Conservation (phyloP, 2,329 filamentous ascomycete species). For the Fusarium sulawesiense region DNA sequence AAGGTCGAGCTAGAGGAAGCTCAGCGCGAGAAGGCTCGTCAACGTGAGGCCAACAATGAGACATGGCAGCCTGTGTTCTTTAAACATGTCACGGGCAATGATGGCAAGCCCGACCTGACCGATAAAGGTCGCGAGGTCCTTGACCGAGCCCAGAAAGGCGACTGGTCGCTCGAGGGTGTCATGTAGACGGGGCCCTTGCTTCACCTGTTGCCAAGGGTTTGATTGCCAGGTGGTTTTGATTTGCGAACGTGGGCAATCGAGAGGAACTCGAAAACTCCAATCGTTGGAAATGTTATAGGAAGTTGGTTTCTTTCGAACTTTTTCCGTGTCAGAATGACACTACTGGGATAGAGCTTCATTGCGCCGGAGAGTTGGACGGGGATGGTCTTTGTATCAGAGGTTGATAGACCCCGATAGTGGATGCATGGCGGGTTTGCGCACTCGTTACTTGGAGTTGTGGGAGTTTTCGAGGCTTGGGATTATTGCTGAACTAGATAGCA, state of each 20-base stretch:
- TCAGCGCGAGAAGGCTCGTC: constrained; percentile 85
- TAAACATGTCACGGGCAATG: constrained; percentile 67
- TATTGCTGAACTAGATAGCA: constrained; percentile 38
- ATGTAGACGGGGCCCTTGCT: constrained; percentile 15
- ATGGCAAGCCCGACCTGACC: constrained; percentile 66
- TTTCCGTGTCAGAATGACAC: constrained; percentile 42
- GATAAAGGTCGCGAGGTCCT: constrained; percentile 64
- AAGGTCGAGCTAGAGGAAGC: constrained; percentile 94
- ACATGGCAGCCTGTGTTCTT: constrained; percentile 93
- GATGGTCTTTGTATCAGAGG: constrained; percentile 7
- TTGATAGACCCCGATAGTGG: constrained; percentile 15
- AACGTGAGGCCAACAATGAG: constrained; percentile 75
- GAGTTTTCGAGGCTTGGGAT: constrained; percentile 41
- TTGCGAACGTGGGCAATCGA: background rate
- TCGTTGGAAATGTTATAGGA: constrained; percentile 38
- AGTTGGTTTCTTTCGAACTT: constrained; percentile 25
- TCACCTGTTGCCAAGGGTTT: background rate
- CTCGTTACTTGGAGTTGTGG: constrained; percentile 47
- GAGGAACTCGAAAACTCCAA: constrained; percentile 7
- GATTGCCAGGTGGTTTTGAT: background rate
- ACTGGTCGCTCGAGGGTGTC: constrained; percentile 63
- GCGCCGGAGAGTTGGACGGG: constrained; percentile 30
- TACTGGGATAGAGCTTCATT: constrained; percentile 45
- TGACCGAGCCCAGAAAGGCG: constrained; percentile 63
- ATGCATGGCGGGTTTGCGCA: constrained; percentile 47